Conservation (phyloP, 495 filamentous ascomycete species). For the Stereocaulon alpinum region DNA sequence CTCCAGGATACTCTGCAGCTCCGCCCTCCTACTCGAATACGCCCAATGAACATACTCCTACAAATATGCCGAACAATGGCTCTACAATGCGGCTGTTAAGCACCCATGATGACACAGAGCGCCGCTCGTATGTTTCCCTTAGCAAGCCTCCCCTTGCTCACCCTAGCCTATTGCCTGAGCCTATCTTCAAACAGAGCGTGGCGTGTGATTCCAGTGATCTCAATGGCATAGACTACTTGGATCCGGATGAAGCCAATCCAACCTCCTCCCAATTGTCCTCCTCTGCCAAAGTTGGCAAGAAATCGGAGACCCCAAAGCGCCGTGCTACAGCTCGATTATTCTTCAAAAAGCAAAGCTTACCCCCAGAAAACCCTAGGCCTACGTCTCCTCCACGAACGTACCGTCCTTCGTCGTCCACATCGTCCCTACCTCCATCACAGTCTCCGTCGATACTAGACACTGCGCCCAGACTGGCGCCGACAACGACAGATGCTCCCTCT, state of each 20-base stretch:
- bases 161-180: constrained; percentile 15
- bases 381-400: constrained; percentile 19
- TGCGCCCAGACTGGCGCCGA: constrained; percentile 47
- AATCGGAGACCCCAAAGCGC: constrained; percentile 17
- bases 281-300: constrained; percentile 18
- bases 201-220: constrained; percentile 18
- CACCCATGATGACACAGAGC: constrained; percentile 38
- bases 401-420: constrained; percentile 16
- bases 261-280: constrained; percentile 20
- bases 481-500: constrained; percentile 37
- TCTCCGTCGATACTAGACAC: constrained; percentile 45
- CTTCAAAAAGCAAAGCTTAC: constrained; percentile 21
- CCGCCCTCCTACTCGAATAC: constrained; percentile 28
- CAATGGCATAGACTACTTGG: constrained; percentile 3
- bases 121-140: constrained; percentile 36
- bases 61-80: constrained; percentile 32
- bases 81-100: constrained; percentile 54
- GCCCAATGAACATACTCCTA: constrained; percentile 28
- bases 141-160: constrained; percentile 12
- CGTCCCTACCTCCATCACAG: constrained; percentile 33
- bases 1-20: constrained; percentile 24
- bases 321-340: constrained; percentile 13
- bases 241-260: constrained; percentile 17
- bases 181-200: constrained; percentile 5
- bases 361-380: constrained; percentile 16